phyloP scores from a whole-genome alignment of 164 flowering plant species.

The Aristolochia californica region DNA sequence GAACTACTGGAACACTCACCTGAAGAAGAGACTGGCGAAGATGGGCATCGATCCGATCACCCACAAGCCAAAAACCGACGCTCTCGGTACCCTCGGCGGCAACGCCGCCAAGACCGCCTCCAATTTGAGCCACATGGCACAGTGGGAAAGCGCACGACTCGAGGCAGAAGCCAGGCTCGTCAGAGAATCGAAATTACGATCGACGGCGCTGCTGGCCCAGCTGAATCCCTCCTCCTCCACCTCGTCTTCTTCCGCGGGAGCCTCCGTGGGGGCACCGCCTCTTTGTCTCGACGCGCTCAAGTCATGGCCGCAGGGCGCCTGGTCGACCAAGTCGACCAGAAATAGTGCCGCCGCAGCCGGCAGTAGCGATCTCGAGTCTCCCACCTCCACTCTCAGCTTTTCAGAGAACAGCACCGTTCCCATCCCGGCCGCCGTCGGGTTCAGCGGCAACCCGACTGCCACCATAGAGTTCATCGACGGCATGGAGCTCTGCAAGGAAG shows the following conservation, averaged over 20 bases:
- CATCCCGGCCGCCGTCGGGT: neutral
- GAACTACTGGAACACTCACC: slow-evolving; percentile 85
- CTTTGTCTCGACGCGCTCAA: slow-evolving; percentile 39
- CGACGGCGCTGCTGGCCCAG: slow-evolving; percentile 15
- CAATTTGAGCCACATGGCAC: slow-evolving; percentile 86
- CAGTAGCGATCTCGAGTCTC: slow-evolving; percentile 40
- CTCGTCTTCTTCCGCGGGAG: neutral
- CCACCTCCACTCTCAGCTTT: slow-evolving; percentile 56
- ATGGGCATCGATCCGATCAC: slow-evolving; percentile 95
- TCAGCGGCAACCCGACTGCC: neutral
- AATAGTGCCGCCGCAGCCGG: neutral
- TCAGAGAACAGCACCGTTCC: slow-evolving; percentile 20
- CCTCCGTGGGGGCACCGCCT: neutral
- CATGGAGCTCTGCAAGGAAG: neutral
- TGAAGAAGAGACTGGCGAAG: slow-evolving; percentile 73
- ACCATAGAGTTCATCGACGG: slow-evolving; percentile 1
- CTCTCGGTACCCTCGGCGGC: slow-evolving; percentile 31
- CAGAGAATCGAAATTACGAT: slow-evolving; percentile 57
- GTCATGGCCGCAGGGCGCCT: slow-evolving; percentile 29
- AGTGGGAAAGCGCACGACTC: slow-evolving; percentile 92
- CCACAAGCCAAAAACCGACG: slow-evolving; percentile 75
- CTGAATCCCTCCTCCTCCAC: neutral
- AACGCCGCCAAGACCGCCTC: slow-evolving; percentile 47
- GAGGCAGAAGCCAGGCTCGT: slow-evolving; percentile 86
- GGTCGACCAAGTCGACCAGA: slow-evolving; percentile 15